Percentiles rank a stretch among this genome's conserved stretches.
Conservation (phyloP, 179 eudicot genomes). For the Drosera spatulata region DNA sequence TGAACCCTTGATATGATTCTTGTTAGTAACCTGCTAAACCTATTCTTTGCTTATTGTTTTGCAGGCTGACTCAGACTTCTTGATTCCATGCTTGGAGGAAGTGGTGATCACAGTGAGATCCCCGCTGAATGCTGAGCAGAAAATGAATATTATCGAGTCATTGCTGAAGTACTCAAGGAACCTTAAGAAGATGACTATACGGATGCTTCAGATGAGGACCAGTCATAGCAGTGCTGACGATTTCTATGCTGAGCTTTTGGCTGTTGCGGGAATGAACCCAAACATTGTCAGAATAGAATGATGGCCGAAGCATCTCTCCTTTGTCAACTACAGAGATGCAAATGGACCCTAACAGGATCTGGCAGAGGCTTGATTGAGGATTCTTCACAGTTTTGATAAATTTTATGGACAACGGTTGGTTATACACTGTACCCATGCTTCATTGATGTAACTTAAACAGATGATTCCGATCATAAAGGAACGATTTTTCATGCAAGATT, state of each 20-base stretch:
- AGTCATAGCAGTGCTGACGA: constrained; percentile 88
- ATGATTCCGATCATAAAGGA: too few relatives aligned
- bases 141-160: constrained; percentile 83
- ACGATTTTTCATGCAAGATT: too few relatives aligned
- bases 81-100: constrained; percentile 79
- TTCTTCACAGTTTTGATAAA: too few relatives aligned
- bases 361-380: too few relatives aligned
- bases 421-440: too few relatives aligned
- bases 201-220: constrained; percentile 92
- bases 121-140: constrained; percentile 91
- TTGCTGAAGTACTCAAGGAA: constrained; percentile 53
- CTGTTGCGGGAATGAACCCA: constrained; percentile 50
- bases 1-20: too few relatives aligned
- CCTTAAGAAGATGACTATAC: constrained; percentile 66
- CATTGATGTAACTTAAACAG: too few relatives aligned
- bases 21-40: too few relatives aligned
- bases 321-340: too few relatives aligned
- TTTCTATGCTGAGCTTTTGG: constrained; percentile 84
- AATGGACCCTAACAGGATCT: too few relatives aligned
- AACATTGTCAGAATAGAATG: constrained; percentile 56
- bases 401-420: too few relatives aligned
- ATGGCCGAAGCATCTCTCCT: background rate
- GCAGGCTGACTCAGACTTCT: constrained; percentile 70
- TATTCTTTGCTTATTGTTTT: background rate
- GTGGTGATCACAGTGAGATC: constrained; percentile 72